Base-by-base conservation (phyloP, 768 basidiomycete genomes). In the Lactifluus rugatus region DNA sequence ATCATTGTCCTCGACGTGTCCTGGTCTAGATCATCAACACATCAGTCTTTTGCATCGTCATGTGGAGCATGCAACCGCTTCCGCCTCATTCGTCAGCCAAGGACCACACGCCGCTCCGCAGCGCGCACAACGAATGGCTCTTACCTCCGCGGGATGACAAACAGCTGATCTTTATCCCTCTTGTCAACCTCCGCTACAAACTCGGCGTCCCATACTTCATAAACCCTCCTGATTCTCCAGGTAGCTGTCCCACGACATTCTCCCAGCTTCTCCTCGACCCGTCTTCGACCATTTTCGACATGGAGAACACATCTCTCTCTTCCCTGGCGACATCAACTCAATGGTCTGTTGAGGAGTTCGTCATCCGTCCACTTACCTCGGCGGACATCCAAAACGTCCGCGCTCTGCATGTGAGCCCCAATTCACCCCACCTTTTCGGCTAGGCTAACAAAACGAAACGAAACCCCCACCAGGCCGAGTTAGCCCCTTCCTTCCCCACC, bases 381-480 rank as follows among this genome's bases (percentile, higher is more conserved):
- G 60, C 62, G n/a, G 62, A 63, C 48, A 46, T 61, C 51, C 46
- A 47, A 37, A 53, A 14, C 32, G 32, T 61, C 34, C 59, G 59
- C 19, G 60, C 53, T 13, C 36, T 63, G 26, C 51, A 61, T 47
- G 62, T 63, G 51, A 14, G 62, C 55, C 14, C n/a, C 42, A 6
- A 13, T 17, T 28, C 4, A 31, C 28, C 28, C 21, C 13, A 28
- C n/a, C 3, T 42, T 32, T 2, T 2, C 0, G 8, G 7, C 32
- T 7, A 25, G 2, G 11, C 52, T 45, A 17, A 23, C 28, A 6
- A 31, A 31, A 31, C 28, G 9, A 16, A 32, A n/a, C 9, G n/a
- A n/a, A n/a, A 6, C 17, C 28, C n/a, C 8, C 19, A 3, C 6
- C 48, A 56, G 57, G 25, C 62, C 7, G 54, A 58, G 37, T 42